Evolutionary conservation across 257 asterid genomes (phyloP), one percentile per base, ranked within the genome.

Genomic region (Pogostemon cablin): DNA sequence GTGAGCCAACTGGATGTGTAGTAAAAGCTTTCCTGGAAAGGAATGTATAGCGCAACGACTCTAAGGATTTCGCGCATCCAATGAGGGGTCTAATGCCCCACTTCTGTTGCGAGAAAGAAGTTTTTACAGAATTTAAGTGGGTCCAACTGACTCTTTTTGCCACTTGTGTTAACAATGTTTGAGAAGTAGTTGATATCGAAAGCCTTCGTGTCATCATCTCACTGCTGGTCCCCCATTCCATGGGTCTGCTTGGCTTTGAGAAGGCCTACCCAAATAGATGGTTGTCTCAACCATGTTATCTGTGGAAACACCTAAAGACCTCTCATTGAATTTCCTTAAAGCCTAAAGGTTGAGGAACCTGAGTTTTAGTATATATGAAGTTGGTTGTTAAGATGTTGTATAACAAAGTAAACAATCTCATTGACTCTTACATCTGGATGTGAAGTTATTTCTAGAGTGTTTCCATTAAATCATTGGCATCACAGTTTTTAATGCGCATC

Each of bases 321-420:
- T 77, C 68, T 55, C 62, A 69, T 41, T 67, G 62, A 50, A 61
- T 39, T 60, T 38, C 34, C 12, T 65, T 35, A 15, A 72, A 52
- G 72, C 12, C 60, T 35, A 15, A 72, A 52, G 72, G 55, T 38
- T 39, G 17, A 67, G 74, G 63, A 55, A 53, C 17, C 46, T 32
- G 42, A 55, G 61, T 6, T 62, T 72, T 62, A 56, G 63, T 32
- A 66, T 71, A 42, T 65, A 50, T 48, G 32, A 49, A 57, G 46
- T 60, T 49, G 12, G 69, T 52, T 46, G 11, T 61, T 65, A 43
- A 52, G 12, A 48, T 49, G 39, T 61, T 42, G 8, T 49, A 11
- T 20, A 39, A 25, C 39, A 20, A 38, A 17, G 54, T 17, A 61
- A 15, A 39, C 6, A 50, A 25, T 62, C 20, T 59, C 12, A 39